Conservation (phyloP, 768 basidiomycete species). For the Ephemerocybe angulata region DNA sequence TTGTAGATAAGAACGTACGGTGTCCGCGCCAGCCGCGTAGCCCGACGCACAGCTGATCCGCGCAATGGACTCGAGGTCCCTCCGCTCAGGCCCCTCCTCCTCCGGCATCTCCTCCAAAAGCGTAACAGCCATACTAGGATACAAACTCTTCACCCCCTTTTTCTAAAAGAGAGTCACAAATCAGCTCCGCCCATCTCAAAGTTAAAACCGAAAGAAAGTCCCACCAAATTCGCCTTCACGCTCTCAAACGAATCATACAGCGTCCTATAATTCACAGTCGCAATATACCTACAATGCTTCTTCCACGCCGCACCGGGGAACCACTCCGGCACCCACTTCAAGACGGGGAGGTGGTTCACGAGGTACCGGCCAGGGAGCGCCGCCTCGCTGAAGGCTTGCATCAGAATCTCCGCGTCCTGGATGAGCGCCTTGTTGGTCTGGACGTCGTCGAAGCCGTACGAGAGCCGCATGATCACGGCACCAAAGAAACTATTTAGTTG, state of each 20-base stretch:
- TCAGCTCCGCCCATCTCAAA: too few relatives aligned
- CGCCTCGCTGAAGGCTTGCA: constrained; percentile 21
- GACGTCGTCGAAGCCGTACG: constrained; percentile 1
- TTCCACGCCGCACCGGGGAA: constrained; percentile 35
- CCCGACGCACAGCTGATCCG: background rate
- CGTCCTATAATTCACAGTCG: background rate
- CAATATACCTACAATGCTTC: constrained; percentile 7
- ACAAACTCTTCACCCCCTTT: background rate
- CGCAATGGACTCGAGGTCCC: background rate
- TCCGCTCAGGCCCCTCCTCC: background rate
- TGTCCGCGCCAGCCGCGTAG: constrained; percentile 5
- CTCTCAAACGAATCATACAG: background rate
- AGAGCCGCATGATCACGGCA: background rate
- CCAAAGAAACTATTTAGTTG: constrained; percentile 1
- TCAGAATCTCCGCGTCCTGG: constrained; percentile 28
- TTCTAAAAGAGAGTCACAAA: background rate
- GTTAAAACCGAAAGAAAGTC: background rate
- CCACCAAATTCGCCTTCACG: background rate
- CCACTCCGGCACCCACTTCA: constrained; percentile 34
- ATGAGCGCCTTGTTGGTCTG: constrained; percentile 33
- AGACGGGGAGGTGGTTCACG: constrained; percentile 15
- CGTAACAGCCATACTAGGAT: background rate
- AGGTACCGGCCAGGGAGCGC: constrained; percentile 19
- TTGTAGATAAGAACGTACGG: background rate
- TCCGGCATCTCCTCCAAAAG: constrained; percentile 1